A percentile compares a stretch with the other conserved stretches of the same genome.
phyloP scores from a whole-genome alignment of 192 early-diverging fungal genomes.

The Phlyctochytrium arcticum region DNA sequence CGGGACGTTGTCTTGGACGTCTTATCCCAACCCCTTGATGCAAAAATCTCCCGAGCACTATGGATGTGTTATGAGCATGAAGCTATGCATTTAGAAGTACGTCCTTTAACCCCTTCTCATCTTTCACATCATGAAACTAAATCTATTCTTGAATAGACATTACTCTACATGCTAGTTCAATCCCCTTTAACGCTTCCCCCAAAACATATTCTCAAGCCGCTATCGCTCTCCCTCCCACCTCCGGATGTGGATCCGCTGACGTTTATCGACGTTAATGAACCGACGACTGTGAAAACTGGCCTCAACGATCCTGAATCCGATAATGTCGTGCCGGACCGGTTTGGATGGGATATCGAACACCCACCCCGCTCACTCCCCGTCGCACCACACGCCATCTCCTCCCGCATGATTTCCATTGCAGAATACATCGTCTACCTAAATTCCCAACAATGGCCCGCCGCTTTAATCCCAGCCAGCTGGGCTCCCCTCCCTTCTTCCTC shows the following conservation, averaged over 20 bases:
- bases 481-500: not conserved
- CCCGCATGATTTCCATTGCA: conserved; percentile 73
- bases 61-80: conserved; percentile 94
- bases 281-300: conserved; percentile 51
- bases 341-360: conserved; percentile 93
- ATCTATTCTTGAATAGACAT: conserved; percentile 42
- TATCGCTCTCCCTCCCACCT: conserved; percentile 1
- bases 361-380: conserved; percentile 40
- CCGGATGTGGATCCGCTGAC: conserved; percentile 1
- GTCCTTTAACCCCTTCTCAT: not conserved
- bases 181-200: conserved; percentile 48
- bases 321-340: conserved; percentile 35
- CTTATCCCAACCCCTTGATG: conserved; percentile 25
- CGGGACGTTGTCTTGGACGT: conserved; percentile 49
- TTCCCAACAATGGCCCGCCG: not conserved
- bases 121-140: not conserved
- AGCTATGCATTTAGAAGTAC: conserved; percentile 82
- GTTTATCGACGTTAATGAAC: conserved; percentile 16
- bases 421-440: conserved; percentile 67
- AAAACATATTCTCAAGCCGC: conserved; percentile 30
- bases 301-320: conserved; percentile 49
- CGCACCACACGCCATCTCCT: conserved; percentile 61
- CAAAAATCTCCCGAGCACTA: conserved; percentile 53
- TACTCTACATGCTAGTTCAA: conserved; percentile 88
- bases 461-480: conserved; percentile 61